Base-by-base conservation (phyloP, 1,284 basidiomycete genomes). In the Moesziomyces parantarcticus region DNA sequence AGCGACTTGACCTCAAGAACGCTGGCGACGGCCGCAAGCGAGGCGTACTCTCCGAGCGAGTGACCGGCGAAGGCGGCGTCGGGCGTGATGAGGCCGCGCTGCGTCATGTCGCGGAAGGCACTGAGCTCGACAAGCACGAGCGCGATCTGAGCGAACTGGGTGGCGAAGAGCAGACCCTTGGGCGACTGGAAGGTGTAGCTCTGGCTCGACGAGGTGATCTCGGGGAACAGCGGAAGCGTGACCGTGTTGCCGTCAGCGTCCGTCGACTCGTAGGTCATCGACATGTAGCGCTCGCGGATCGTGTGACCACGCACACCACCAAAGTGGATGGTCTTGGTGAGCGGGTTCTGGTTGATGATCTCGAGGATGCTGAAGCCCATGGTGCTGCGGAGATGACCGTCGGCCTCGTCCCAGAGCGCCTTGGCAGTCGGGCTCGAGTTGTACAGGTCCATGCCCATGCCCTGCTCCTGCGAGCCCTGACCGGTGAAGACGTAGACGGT, bases 401-500 rank as follows among this genome's bases (percentile, higher is more conserved):
- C 96, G 53, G 96, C 96, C 59, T 91, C 91, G 68, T 99, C 95
- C 96, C 96, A 99, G 57, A 98, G 94, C 48, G 93, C 92, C 77
- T 92, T 92, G 69, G 96, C 97, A 40, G 95, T 94, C 43, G 92
- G 91, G 13, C 94, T 97, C 76, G 87, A 89, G 84, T 90, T 91
- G 88, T 98, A 99, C 4, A 99, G 89, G 79, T 98, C 95, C 95
- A 99, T 98, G 42, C 97, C 96, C 96, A 99, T 99, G 40, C 95
- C 94, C 49, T 92, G 91, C 85, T 99, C 96, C 85, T 99, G 97
- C 23, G 94, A 98, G 58, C 96, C 96, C 85, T 99, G 96, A 50
- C 96, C 96, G 55, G 96, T 99, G 88, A 98, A 98, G 81, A 97
- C 94, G 81, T 98, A 98, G 50, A 93, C 93, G 18, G 95, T 97